A percentile compares a stretch with the other conserved stretches of the same genome.
Conservation (phyloP, 176 grass and related monocot genomes). For the Secale cereale region DNA sequence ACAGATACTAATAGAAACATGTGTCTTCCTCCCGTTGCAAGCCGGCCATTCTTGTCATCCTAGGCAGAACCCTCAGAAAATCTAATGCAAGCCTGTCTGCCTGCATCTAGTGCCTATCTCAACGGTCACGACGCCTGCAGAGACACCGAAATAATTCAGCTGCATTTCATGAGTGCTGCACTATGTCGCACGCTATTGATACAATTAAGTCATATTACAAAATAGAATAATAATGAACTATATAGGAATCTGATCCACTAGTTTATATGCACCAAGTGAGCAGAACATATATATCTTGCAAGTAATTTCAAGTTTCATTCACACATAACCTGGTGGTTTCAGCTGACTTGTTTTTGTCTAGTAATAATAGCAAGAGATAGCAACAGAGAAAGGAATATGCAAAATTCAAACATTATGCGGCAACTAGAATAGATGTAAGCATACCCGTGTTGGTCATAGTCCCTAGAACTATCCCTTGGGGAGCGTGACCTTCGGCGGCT, state of each 20-base stretch:
- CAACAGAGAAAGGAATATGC: neutral
- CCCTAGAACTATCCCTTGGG: constrained; percentile 59
- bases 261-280: neutral
- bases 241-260: neutral
- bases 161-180: neutral
- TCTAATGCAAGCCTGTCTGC: neutral
- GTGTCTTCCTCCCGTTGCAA: neutral
- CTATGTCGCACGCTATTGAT: neutral
- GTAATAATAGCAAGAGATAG: neutral
- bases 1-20: neutral
- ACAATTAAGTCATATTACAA: neutral
- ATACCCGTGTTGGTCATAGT: constrained; percentile 64
- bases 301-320: neutral
- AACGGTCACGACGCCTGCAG: constrained; percentile 24
- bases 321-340: neutral
- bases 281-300: neutral
- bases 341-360: neutral
- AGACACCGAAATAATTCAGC: constrained; percentile 20
- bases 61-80: neutral
- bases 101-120: constrained; percentile 24
- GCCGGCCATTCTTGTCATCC: neutral
- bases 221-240: neutral
- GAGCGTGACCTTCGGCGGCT: constrained; percentile 68
- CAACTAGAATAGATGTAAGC: constrained; percentile 8
- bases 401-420: constrained; percentile 17